Evolutionary conservation across 345 rosid species (phyloP), one percentile per base, ranked within the genome.

Genomic region (Syzygium oleosum): DNA sequence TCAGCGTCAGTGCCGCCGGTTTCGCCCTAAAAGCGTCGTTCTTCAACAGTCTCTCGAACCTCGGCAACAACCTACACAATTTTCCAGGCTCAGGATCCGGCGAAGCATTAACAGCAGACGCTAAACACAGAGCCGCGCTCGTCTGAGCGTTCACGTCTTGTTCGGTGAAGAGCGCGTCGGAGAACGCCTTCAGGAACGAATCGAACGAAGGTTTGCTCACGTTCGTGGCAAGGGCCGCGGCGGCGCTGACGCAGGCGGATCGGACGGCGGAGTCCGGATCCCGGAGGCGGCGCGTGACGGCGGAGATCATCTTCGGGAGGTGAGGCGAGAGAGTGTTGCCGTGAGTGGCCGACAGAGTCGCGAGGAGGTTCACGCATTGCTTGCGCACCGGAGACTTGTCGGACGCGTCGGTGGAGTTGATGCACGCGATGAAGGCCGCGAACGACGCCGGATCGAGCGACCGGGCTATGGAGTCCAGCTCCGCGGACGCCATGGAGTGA

Each of bases 131-230:
- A 3, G 97, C 99, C 27, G 96, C 96, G 52, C 97, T 98, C 88
- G 93, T 88, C 95, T 96, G 99, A 13, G 98, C 94, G 58, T 92
- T 93, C 85, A 85, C 29, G 52, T 97, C 97, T 90, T 95, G 99
- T 93, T 97, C 99, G 16, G 99, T 96, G 91, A 95, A 97, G 41
- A 95, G 94, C 65, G 96, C 91, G n/a, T 96, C 98, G 58, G 94
- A 88, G 84, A 97, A 88, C 7, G 96, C 95, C 92, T 95, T 96
- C 91, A 95, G 52, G 86, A 98, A 94, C 3, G 96, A 92, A 17
- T 91, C 87, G 88, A 96, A 96, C 27, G 95, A 91, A 85, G 93
- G 93, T 86, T 89, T 92, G 68, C 95, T 91, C 85, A 94, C 88
- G 8, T 92, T 94, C 9, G 98, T 86, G 25, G 99, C 90, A 68